Evolutionary conservation across 2,329 filamentous ascomycete species (phyloP).

Genomic region (Pestalotiopsis sp.): DNA sequence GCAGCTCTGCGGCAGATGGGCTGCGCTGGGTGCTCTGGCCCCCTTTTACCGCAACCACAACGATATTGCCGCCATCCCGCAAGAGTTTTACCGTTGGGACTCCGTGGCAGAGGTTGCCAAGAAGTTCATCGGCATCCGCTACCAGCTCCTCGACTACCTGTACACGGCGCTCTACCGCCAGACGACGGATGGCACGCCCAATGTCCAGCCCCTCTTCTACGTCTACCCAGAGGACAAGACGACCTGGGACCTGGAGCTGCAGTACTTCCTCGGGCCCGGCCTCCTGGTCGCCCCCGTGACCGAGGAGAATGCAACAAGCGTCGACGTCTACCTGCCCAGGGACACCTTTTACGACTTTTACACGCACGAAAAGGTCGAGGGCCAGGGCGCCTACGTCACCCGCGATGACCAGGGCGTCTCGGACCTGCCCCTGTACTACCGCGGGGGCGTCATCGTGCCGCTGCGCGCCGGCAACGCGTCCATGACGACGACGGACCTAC

Average conservation of each 20-base stretch:
- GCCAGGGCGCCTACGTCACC: conserved; percentile 40
- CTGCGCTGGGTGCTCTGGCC: conserved; percentile 70
- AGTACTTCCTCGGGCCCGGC: conserved; percentile 49
- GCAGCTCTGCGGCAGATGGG: conserved; percentile 75
- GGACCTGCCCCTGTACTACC: conserved; percentile 69
- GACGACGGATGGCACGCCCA: conserved; percentile 62
- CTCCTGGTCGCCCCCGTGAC: conserved; percentile 50
- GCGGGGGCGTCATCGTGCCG: conserved; percentile 67
- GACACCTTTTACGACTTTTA: conserved; percentile 55
- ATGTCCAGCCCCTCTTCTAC: conserved; percentile 71
- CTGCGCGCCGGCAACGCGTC: conserved; percentile 49
- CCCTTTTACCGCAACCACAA: conserved; percentile 81
- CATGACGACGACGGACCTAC: conserved; percentile 66
- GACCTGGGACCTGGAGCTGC: conserved; percentile 43
- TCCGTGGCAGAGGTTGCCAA: conserved; percentile 61
- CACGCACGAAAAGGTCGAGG: conserved; percentile 47
- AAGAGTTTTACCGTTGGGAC: conserved; percentile 75
- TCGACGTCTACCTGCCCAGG: conserved; percentile 48
- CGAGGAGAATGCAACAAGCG: conserved; percentile 43
- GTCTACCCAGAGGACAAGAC: conserved; percentile 57
- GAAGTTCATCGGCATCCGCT: conserved; percentile 69
- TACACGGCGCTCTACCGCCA: conserved; percentile 71
- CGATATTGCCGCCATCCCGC: conserved; percentile 49
- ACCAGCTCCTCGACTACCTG: conserved; percentile 73
- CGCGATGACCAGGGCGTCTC: conserved; percentile 42